Conservation (phyloP, 441 rosid species). For the Adansonia madagascariensis region DNA sequence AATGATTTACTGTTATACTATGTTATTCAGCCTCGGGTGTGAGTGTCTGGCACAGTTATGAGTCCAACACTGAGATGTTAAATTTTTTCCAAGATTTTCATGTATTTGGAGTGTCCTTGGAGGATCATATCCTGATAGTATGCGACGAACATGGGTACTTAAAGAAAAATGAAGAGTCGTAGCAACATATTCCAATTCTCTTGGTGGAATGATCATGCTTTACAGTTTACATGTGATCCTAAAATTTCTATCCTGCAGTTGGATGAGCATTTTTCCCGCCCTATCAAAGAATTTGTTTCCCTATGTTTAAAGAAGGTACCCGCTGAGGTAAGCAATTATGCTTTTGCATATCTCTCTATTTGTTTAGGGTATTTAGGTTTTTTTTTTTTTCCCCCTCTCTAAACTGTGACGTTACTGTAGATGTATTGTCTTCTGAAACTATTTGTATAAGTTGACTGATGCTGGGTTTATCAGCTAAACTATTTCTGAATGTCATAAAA, state of each 20-base stretch:
- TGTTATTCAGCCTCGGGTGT: too few relatives aligned
- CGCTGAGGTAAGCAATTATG: slow-evolving; percentile 68
- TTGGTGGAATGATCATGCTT: slow-evolving; percentile 23
- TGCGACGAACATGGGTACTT: too few relatives aligned
- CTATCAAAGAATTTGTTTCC: slow-evolving; percentile 93
- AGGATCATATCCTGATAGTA: too few relatives aligned
- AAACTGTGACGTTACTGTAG: not conserved
- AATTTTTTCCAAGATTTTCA: too few relatives aligned
- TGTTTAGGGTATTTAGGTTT: not conserved
- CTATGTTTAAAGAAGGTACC: slow-evolving; percentile 89
- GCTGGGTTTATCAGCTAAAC: slow-evolving; percentile 21
- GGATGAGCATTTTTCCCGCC: slow-evolving; percentile 99
- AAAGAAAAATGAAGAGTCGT: too few relatives aligned
- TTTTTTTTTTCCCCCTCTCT: too few relatives aligned
- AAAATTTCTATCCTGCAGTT: slow-evolving; percentile 59
- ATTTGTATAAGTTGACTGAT: not conserved
- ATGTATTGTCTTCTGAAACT: not conserved
- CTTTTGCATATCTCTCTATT: not conserved
- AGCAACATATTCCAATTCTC: slow-evolving; percentile 18
- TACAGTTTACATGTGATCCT: slow-evolving; percentile 28
- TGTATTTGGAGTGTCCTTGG: too few relatives aligned
- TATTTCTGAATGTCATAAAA: slow-evolving; percentile 10
- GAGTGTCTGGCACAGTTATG: too few relatives aligned
- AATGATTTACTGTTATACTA: slow-evolving; percentile 27
- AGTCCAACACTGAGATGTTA: too few relatives aligned